Evolutionary conservation across 441 rosid genomes (phyloP).

Genomic region (Corymbia calophylla): DNA sequence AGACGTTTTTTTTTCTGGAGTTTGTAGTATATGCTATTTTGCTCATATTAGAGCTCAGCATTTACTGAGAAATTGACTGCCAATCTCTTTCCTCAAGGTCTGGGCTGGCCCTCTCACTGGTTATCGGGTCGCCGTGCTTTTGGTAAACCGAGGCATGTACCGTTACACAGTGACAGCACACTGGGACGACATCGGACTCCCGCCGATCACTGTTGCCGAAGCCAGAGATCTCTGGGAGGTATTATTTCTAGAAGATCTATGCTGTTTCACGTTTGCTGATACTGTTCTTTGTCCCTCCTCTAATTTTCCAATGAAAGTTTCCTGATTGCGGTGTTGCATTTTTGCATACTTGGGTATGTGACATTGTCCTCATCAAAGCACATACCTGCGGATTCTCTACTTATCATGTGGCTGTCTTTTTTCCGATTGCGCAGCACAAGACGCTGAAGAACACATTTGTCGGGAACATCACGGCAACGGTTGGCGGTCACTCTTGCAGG

Average conservation of each 20-base stretch:
- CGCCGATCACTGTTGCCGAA: constrained; percentile 33
- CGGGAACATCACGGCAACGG: constrained; percentile 44
- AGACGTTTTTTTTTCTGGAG: not conserved
- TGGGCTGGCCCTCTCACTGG: constrained; percentile 66
- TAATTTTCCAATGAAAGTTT: not conserved
- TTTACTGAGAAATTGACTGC: not conserved
- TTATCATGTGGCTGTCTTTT: not conserved
- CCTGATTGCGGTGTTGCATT: not conserved
- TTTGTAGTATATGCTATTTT: not conserved
- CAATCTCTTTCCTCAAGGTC: constrained; percentile 17
- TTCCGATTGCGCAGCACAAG: constrained; percentile 46
- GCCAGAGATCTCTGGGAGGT: constrained; percentile 81
- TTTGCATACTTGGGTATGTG: not conserved
- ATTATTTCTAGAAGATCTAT: not conserved
- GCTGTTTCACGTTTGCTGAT: not conserved
- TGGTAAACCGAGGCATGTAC: constrained; percentile 38
- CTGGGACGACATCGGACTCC: constrained; percentile 64
- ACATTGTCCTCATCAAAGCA: not conserved
- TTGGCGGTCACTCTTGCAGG: constrained; percentile 18
- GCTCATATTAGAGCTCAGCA: not conserved
- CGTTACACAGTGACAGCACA: constrained; percentile 30
- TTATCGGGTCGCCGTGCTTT: constrained; percentile 44
- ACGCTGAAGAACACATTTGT: constrained; percentile 36
- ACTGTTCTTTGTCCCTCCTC: not conserved
- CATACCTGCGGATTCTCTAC: not conserved